Percentiles rank a stretch among this genome's conserved stretches.
Evolutionary conservation across 805 yeast species (phyloP).

Genomic region (Zygosaccharomyces rouxii): DNA sequence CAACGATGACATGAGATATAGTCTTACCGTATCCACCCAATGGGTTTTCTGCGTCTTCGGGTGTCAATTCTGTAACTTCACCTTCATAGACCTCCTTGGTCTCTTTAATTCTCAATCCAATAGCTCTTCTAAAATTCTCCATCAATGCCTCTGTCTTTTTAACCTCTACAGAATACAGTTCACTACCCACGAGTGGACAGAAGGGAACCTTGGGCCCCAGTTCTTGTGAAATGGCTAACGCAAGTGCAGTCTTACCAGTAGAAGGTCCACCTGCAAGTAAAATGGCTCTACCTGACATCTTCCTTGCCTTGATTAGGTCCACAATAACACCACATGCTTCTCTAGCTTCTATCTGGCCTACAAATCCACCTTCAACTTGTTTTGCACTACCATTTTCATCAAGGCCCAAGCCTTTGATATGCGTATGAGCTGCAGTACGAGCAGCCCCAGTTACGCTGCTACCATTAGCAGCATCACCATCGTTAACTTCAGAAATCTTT

Average conservation of each 20-base stretch:
- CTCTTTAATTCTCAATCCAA: slow-evolving; percentile 93
- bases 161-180: slow-evolving; percentile 91
- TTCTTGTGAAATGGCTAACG: slow-evolving; percentile 92
- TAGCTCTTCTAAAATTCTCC: slow-evolving; percentile 95
- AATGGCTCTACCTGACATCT: slow-evolving; percentile 94
- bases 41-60: slow-evolving; percentile 95
- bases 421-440: slow-evolving; percentile 94
- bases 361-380: slow-evolving; percentile 79
- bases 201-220: slow-evolving; percentile 96
- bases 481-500: slow-evolving; percentile 71
- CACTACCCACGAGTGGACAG: slow-evolving; percentile 95
- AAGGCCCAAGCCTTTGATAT: slow-evolving; percentile 89
- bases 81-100: slow-evolving; percentile 98
- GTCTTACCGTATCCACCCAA: slow-evolving; percentile 98
- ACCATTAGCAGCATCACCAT: slow-evolving; percentile 40
- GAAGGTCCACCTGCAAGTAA: slow-evolving; percentile 97
- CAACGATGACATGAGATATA: slow-evolving; percentile 88
- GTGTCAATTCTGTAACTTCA: slow-evolving; percentile 91
- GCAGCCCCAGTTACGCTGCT: slow-evolving; percentile 18
- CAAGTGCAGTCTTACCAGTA: slow-evolving; percentile 96
- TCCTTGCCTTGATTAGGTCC: slow-evolving; percentile 85
- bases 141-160: slow-evolving; percentile 93
- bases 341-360: slow-evolving; percentile 67
- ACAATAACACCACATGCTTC: slow-evolving; percentile 95
- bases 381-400: slow-evolving; percentile 88